Evolutionary conservation across 2,329 filamentous ascomycete genomes (phyloP).

Genomic region (Aspergillus sp.): DNA sequence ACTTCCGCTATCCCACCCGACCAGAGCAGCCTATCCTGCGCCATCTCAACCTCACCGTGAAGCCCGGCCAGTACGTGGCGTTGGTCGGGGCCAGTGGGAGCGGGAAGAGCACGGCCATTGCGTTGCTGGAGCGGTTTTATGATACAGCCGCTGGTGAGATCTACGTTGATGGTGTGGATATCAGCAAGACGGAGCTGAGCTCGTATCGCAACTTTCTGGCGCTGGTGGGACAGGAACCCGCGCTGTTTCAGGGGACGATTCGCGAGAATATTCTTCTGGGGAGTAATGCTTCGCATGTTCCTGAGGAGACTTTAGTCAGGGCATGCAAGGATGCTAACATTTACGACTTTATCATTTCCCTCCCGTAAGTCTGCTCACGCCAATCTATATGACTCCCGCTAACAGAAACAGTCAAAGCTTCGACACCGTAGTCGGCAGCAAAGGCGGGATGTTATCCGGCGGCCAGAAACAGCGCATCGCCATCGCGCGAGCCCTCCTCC

Average conservation of each 20-base stretch:
- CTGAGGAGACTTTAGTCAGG: slow-evolving; percentile 9
- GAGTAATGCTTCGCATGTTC: slow-evolving; percentile 14
- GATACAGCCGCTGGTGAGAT: slow-evolving; percentile 58
- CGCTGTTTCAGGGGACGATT: slow-evolving; percentile 62
- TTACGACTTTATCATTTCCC: slow-evolving; percentile 20
- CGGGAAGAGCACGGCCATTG: slow-evolving; percentile 62
- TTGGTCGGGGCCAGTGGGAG: slow-evolving; percentile 52
- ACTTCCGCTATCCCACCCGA: slow-evolving; percentile 25
- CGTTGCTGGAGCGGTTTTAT: slow-evolving; percentile 61
- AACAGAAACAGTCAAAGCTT: slow-evolving; percentile 12
- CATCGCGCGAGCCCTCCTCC: slow-evolving; percentile 31
- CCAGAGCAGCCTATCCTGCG: slow-evolving; percentile 12
- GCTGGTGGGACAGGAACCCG: slow-evolving; percentile 67
- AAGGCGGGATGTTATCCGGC: slow-evolving; percentile 24
- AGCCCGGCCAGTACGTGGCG: slow-evolving; percentile 46
- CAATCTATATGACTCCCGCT: background rate
- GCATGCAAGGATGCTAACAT: slow-evolving; percentile 25
- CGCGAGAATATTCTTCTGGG: slow-evolving; percentile 64
- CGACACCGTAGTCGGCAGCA: slow-evolving; percentile 16
- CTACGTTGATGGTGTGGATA: slow-evolving; percentile 57
- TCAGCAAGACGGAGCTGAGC: slow-evolving; percentile 52
- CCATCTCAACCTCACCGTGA: slow-evolving; percentile 21
- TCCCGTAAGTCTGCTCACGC: slow-evolving; percentile 11
- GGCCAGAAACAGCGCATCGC: slow-evolving; percentile 34
- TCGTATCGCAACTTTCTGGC: slow-evolving; percentile 60